These are phyloP conservation scores for Dioscorea zingiberensis DNA, from an alignment of 106 monocot genomes.

Conservation along the genomic window DNA sequence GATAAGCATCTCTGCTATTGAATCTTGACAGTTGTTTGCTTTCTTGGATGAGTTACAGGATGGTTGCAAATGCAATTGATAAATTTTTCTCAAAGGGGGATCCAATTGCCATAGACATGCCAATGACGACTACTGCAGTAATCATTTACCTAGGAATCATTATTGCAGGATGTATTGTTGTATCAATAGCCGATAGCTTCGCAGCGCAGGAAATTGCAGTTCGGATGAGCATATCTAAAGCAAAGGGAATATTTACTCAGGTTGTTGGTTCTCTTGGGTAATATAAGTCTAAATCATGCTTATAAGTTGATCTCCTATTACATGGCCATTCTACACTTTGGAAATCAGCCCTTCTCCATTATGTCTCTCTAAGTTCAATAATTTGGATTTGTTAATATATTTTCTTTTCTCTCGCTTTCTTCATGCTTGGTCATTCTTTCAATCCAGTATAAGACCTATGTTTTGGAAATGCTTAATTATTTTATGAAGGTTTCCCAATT, in stretches of 20 bases:
- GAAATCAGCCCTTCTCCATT: too few relatives aligned
- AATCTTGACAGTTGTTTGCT: neutral
- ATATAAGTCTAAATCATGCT: too few relatives aligned
- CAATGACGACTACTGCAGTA: conserved; percentile 88
- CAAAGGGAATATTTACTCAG: conserved; percentile 94
- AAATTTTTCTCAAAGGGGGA: conserved; percentile 71
- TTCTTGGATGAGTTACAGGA: conserved; percentile 20
- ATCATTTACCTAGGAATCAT: conserved; percentile 88
- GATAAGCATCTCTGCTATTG: too few relatives aligned
- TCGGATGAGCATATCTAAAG: conserved; percentile 72
- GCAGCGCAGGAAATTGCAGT: conserved; percentile 72
- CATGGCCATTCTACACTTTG: too few relatives aligned
- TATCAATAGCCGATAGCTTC: conserved; percentile 97
- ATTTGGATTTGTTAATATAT: too few relatives aligned
- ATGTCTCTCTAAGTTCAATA: neutral
- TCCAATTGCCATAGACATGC: conserved; percentile 95
- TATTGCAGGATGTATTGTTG: conserved; percentile 82
- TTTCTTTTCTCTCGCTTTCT: too few relatives aligned
- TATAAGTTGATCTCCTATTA: too few relatives aligned
- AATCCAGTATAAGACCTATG: too few relatives aligned
- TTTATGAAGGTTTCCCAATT: too few relatives aligned
- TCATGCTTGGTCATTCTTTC: too few relatives aligned
- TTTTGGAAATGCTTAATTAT: too few relatives aligned
- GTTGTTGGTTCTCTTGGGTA: conserved; percentile 23
- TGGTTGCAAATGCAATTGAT: conserved; percentile 81